Base-by-base conservation (phyloP, 176 grass and related monocot species). In the Echinochloa phyllopogon region DNA sequence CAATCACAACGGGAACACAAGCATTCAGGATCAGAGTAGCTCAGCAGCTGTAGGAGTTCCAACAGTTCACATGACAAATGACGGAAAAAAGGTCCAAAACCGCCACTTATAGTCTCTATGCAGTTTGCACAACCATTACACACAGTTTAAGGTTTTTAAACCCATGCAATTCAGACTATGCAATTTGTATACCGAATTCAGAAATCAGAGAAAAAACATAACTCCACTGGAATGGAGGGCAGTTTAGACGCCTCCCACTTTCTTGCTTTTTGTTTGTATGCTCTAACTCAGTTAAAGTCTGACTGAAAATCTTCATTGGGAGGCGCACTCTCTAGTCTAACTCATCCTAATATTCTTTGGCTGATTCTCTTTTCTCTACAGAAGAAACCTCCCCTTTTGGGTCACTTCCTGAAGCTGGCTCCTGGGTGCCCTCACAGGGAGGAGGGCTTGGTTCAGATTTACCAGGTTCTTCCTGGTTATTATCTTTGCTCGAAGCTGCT, bases 61-160 rank as follows among this genome's bases (percentile, higher is more conserved):
- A n/a, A 33, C 45, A 39, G 1, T 24, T 60, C 10, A 49, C 45
- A 77, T 44, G 42, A 58, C 16, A 47, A 82, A 78, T 5, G 6
- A 27, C 4, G 36, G 21, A 10, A 18, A 78, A 62, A 17, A 75
- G 21, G 74, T 57, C 58, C 39, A 73, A 89, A 89, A 24, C 59
- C 74, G 64, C 68, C 75, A 83, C 52, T 62, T 85, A 40, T 64
- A 84, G 65, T 74, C 86, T 84, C 77, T 93, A 86, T 78, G 61
- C 43, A 89, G 47, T 81, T 85, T 77, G 50, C 77, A 83, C 57
- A 65, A 65, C 14, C 2, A 48, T 48, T 47, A 82, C 83, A 78
- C 44, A 33, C 76, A 52, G 78, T 77, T 77, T 17, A 80, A 59
- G 61, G 38, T 16, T 75, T 69, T 71, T 58, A 69, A 76, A 81